Evolutionary conservation across 140 eudicot genomes (phyloP).

Genomic region (Stevia rebaudiana): DNA sequence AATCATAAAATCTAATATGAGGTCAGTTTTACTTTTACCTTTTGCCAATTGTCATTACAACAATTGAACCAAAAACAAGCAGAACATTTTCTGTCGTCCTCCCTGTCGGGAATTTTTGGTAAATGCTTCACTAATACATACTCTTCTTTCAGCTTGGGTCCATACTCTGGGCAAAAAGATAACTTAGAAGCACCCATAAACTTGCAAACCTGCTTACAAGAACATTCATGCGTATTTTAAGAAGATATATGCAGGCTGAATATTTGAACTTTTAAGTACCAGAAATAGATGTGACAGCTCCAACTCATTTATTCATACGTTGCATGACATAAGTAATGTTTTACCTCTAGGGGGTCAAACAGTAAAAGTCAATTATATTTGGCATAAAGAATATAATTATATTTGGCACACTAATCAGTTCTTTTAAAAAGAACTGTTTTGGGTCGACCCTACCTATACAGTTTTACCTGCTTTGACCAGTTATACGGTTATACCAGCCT

Average conservation of each 20-base stretch:
- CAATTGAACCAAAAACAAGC: conserved; percentile 73
- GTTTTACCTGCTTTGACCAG: neutral
- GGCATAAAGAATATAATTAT: neutral
- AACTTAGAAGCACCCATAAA: conserved; percentile 90
- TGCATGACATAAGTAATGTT: neutral
- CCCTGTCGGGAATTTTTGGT: conserved; percentile 52
- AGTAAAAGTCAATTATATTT: neutral
- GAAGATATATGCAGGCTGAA: conserved; percentile 5
- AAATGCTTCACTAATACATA: conserved; percentile 87
- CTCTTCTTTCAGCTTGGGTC: conserved; percentile 94
- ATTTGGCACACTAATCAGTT: neutral
- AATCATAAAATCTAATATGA: conserved; percentile 7
- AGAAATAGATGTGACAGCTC: neutral
- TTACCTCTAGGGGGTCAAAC: neutral
- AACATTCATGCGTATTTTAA: conserved; percentile 10
- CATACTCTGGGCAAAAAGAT: conserved; percentile 94
- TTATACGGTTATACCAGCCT: neutral
- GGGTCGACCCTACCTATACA: neutral
- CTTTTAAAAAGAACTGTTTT: neutral
- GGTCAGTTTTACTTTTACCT: conserved; percentile 52
- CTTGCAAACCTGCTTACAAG: conserved; percentile 65
- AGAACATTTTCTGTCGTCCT: conserved; percentile 55
- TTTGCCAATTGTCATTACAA: conserved; percentile 98
- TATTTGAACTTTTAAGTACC: neutral
- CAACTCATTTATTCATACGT: neutral